phyloP scores from a whole-genome alignment of 495 filamentous ascomycete genomes.

The Parachaetomium inaequale region DNA sequence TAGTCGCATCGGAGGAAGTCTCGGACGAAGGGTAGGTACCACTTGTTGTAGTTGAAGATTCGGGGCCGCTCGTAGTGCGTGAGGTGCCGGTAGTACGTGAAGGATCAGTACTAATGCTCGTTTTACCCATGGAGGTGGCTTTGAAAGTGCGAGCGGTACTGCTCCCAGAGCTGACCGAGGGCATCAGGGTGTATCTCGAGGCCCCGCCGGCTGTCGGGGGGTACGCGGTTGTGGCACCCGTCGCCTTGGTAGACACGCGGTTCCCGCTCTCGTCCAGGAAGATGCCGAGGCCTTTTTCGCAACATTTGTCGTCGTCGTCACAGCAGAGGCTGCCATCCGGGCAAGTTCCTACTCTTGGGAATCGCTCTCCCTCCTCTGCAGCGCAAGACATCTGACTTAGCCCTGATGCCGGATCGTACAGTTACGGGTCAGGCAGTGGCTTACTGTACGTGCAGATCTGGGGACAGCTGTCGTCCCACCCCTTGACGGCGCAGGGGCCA shows the following conservation, averaged over 20 bases:
- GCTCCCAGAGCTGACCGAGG: not conserved
- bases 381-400: not conserved
- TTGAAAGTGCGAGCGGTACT: no score
- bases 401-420: not conserved
- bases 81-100: no score
- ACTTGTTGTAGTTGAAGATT: no score
- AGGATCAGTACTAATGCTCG: no score
- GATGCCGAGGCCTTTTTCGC: not conserved
- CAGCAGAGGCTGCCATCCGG: constrained; percentile 7
- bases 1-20: not conserved
- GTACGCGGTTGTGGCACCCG: not conserved
- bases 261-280: constrained; percentile 11
- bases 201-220: no score
- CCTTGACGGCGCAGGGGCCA: constrained; percentile 1
- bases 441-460: constrained; percentile 9
- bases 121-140: not conserved
- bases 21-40: no score
- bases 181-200: not conserved
- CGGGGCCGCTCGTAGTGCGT: no score
- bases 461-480: not conserved
- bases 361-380: not conserved
- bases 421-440: not conserved
- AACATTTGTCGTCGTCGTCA: not conserved
- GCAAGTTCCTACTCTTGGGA: not conserved
- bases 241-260: not conserved